Conservation (phyloP, 23 red algal genomes). For the Agarophyton chilense region DNA sequence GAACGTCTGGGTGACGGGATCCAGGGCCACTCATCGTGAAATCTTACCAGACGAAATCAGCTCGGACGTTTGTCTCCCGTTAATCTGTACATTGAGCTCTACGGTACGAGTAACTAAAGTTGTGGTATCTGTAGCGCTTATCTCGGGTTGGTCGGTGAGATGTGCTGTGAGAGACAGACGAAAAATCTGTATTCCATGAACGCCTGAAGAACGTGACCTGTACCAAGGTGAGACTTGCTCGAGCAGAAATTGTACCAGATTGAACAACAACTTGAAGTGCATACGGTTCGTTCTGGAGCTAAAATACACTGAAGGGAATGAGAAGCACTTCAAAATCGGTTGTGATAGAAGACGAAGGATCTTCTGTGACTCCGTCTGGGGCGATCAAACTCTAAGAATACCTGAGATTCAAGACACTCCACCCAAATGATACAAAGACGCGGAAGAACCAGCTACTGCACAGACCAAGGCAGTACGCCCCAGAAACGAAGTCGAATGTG, state of each 20-base stretch:
- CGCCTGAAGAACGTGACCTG: slow-evolving; percentile 47
- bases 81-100: slow-evolving; percentile 38
- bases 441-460: no score
- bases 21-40: neutral
- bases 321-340: slow-evolving; percentile 25
- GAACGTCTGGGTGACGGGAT: slow-evolving; percentile 56
- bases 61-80: slow-evolving; percentile 20
- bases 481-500: no score
- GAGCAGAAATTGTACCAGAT: neutral
- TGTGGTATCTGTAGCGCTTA: slow-evolving; percentile 38
- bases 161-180: slow-evolving; percentile 30
- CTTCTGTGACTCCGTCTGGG: no score
- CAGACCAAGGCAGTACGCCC: no score
- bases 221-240: slow-evolving; percentile 6
- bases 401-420: slow-evolving; percentile 18
- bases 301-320: slow-evolving; percentile 28
- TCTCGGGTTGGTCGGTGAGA: slow-evolving; percentile 43
- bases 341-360: neutral
- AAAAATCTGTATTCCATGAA: slow-evolving; percentile 59
- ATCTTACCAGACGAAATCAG: slow-evolving; percentile 32
- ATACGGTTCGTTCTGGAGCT: slow-evolving; percentile 16
- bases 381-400: slow-evolving; percentile 45
- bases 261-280: slow-evolving; percentile 41
- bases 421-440: slow-evolving; percentile 9
- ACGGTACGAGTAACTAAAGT: slow-evolving; percentile 37